Base-by-base conservation (phyloP, 2,329 filamentous ascomycete genomes). In the Fusarium torreyae region DNA sequence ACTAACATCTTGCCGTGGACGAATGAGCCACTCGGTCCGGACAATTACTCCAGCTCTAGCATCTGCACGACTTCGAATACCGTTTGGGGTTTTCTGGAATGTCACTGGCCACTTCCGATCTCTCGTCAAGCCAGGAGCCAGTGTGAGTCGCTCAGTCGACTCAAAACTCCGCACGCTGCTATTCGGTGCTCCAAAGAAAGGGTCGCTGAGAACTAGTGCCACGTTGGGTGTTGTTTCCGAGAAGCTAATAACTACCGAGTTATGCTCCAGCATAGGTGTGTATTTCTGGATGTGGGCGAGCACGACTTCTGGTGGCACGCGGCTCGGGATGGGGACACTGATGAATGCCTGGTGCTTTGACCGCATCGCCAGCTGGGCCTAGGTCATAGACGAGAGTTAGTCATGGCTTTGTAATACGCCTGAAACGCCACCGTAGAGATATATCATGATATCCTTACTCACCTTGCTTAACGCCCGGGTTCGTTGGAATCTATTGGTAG, bases 271-370 rank as follows among this genome's bases (percentile, higher is more conserved):
- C 14, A 61, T 39, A 5, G 66, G 66, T 6, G 66, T 67, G 39
- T 55, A 69, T 10, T 43, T 67, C 22, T 69, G 66, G 6, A 69
- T 66, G 9, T 67, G 58, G 7, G 51, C 56, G 26, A 69, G 66
- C 13, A 69, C 66, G 10, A 66, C 43, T 45, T 69, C 66, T 14
- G 66, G 66, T 3, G 66, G 66, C 36, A 69, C 55, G 11, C 20
- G 57, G 34, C 57, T 55, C 10, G 66, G 62, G 31, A 69, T 69
- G 31, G 66, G 66, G 10, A 66, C 53, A 15, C 56, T 57, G 52
- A 69, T 62, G 57, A 33, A 53, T 28, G 56, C 46, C 15, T 52
- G 62, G 39, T 69, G 57, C 31, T 51, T 55, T 15, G 62, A 70
- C 42, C 66, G 61, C 66, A 69, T 69, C 17, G 61, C 62, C 46